A percentile compares a stretch with the other conserved stretches of the same genome.
Conservation (phyloP, 2,329 filamentous ascomycete species). For the Fusarium sterilihyphosum region DNA sequence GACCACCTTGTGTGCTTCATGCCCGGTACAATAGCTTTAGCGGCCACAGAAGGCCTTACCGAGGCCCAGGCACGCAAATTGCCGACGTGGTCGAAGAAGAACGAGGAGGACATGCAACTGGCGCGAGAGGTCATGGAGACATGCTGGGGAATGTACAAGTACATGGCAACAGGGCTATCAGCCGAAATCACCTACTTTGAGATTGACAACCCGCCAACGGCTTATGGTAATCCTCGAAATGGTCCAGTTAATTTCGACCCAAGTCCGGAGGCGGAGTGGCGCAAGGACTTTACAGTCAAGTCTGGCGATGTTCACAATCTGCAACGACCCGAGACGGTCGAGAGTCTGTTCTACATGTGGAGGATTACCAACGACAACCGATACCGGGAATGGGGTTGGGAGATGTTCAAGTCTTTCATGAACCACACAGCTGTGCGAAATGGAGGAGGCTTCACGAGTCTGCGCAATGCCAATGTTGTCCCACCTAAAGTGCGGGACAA, state of each 20-base stretch:
- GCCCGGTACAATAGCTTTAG: conserved; percentile 93
- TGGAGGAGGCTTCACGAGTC: conserved; percentile 82
- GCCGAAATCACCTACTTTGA: conserved; percentile 95
- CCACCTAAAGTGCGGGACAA: conserved; percentile 82
- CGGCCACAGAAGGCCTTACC: conserved; percentile 80
- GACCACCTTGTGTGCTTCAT: conserved; percentile 98
- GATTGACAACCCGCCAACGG: conserved; percentile 73
- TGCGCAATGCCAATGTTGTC: conserved; percentile 77
- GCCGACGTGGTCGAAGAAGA: conserved; percentile 76
- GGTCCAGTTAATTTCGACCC: conserved; percentile 61
- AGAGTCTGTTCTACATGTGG: conserved; percentile 98
- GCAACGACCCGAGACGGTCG: conserved; percentile 95
- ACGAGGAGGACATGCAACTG: conserved; percentile 88
- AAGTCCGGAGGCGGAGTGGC: conserved; percentile 71
- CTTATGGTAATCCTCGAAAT: conserved; percentile 61
- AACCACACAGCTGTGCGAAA: conserved; percentile 84
- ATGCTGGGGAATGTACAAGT: conserved; percentile 97
- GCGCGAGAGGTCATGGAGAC: conserved; percentile 94
- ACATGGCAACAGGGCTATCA: conserved; percentile 88
- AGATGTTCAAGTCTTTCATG: conserved; percentile 95
- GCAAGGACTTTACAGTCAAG: conserved; percentile 82
- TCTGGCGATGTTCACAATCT: conserved; percentile 89
- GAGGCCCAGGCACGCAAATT: conserved; percentile 79
- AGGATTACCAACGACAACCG: conserved; percentile 89
- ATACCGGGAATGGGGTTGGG: conserved; percentile 97